Evolutionary conservation across 495 filamentous ascomycete genomes (phyloP).

Genomic region (Talaromyces trachyspermus): DNA sequence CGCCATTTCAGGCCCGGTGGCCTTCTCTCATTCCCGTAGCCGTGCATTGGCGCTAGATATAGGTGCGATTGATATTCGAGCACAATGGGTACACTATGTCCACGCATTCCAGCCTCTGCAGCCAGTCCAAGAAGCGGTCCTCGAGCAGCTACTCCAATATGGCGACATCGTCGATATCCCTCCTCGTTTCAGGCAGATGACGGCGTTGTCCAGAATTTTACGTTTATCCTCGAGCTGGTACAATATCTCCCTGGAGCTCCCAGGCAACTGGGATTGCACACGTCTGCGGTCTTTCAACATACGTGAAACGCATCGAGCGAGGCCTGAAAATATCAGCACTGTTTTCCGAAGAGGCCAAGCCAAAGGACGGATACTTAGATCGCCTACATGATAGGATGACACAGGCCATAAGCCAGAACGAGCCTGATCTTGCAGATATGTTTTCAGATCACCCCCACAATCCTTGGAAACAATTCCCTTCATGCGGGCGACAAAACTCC

Average conservation of each 20-base stretch:
- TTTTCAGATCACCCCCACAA: slow-evolving; percentile 68
- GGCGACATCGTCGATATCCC: slow-evolving; percentile 47
- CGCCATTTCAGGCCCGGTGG: slow-evolving; percentile 45
- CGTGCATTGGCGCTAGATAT: slow-evolving; percentile 42
- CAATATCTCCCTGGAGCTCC: slow-evolving; percentile 95
- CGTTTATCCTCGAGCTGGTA: slow-evolving; percentile 68
- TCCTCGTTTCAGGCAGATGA: slow-evolving; percentile 35
- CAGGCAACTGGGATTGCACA: slow-evolving; percentile 89
- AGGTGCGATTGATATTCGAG: slow-evolving; percentile 48
- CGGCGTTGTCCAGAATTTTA: slow-evolving; percentile 51
- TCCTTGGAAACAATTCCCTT: slow-evolving; percentile 69
- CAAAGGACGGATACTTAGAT: slow-evolving; percentile 56
- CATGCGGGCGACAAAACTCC: slow-evolving; percentile 53
- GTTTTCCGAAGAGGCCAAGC: slow-evolving; percentile 22
- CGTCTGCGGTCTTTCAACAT: slow-evolving; percentile 72
- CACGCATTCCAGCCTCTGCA: slow-evolving; percentile 33
- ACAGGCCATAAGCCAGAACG: slow-evolving; percentile 55
- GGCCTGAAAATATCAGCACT: slow-evolving; percentile 64
- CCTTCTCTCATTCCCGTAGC: slow-evolving; percentile 47
- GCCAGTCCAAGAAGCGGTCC: slow-evolving; percentile 34
- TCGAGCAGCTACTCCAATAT: slow-evolving; percentile 57
- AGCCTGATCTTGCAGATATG: slow-evolving; percentile 63
- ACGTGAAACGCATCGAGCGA: slow-evolving; percentile 78
- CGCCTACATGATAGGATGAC: slow-evolving; percentile 91
- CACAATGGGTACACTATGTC: slow-evolving; percentile 62